These are phyloP conservation scores for Magnolia kwangsiensis DNA, from an alignment of 164 flowering plant species.

Conservation along the genomic window DNA sequence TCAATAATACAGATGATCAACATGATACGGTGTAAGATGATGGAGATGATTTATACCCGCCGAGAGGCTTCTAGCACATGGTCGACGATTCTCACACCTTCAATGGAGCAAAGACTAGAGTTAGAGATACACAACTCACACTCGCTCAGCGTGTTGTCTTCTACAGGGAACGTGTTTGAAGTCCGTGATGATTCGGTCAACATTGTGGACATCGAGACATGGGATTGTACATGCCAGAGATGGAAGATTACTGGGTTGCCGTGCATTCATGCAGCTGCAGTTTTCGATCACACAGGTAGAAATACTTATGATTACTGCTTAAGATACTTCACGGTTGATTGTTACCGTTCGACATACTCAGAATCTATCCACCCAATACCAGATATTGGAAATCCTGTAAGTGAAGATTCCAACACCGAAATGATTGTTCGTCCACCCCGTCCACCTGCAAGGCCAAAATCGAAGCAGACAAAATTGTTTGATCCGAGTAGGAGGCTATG, in stretches of 20 bases:
- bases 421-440: slow-evolving; percentile 42
- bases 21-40: slow-evolving; percentile 6
- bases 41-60: slow-evolving; percentile 12
- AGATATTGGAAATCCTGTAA: slow-evolving; percentile 13
- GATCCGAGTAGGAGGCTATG: slow-evolving; percentile 20
- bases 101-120: slow-evolving; percentile 40
- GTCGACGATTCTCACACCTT: slow-evolving; percentile 46
- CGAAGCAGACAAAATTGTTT: slow-evolving; percentile 16
- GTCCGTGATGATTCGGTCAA: slow-evolving; percentile 37
- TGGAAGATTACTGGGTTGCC: slow-evolving; percentile 61
- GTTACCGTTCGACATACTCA: slow-evolving; percentile 36
- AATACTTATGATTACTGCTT: slow-evolving; percentile 48
- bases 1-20: slow-evolving; percentile 8
- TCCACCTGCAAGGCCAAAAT: slow-evolving; percentile 18
- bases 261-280: slow-evolving; percentile 67
- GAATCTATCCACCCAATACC: slow-evolving; percentile 44
- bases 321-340: slow-evolving; percentile 39
- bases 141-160: slow-evolving; percentile 40
- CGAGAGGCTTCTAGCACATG: slow-evolving; percentile 29
- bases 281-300: slow-evolving; percentile 36
- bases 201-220: slow-evolving; percentile 40
- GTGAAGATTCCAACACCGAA: slow-evolving; percentile 17
- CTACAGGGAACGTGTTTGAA: slow-evolving; percentile 49
- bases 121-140: slow-evolving; percentile 37
- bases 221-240: slow-evolving; percentile 48